phyloP scores from a whole-genome alignment of 2,329 filamentous ascomycete genomes.

The Fusarium papillatum region DNA sequence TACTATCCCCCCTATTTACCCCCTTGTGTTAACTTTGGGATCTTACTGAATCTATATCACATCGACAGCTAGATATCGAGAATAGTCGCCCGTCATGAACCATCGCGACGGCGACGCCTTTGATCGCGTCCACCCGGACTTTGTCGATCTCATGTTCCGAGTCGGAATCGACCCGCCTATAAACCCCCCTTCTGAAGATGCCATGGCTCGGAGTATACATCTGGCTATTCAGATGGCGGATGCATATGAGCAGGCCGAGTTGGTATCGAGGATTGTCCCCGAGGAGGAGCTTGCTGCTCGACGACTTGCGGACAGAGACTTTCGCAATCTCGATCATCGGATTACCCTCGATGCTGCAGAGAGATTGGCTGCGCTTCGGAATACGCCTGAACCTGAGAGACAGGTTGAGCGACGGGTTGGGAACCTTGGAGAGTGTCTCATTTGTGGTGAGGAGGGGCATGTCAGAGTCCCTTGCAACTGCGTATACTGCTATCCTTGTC shows the following conservation, averaged over 20 bases:
- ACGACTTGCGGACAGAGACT: constrained; percentile 15
- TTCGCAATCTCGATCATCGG: constrained; percentile 21
- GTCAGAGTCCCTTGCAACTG: constrained; percentile 29
- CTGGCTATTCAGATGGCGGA: constrained; percentile 40
- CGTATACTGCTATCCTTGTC: constrained; percentile 37
- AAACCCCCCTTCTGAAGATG: constrained; percentile 16
- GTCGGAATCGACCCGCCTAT: constrained; percentile 13
- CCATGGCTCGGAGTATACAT: constrained; percentile 25
- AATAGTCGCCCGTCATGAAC: constrained; percentile 7
- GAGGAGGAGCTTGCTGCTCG: constrained; percentile 37
- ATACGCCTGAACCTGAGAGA: not conserved
- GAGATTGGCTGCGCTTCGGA: constrained; percentile 8
- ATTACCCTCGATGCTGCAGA: constrained; percentile 32
- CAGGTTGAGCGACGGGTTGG: not conserved
- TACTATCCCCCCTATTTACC: not conserved
- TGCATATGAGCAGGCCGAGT: constrained; percentile 24
- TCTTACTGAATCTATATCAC: not conserved
- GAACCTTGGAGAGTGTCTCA: constrained; percentile 27
- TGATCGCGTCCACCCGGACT: constrained; percentile 37
- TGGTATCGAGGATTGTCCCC: constrained; percentile 38
- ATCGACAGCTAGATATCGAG: not conserved
- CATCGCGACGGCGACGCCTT: constrained; percentile 4
- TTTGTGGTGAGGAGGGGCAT: constrained; percentile 25
- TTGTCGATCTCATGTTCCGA: constrained; percentile 31
- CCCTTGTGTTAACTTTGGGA: not conserved